A percentile compares a stretch with the other conserved stretches of the same genome.
phyloP scores from a whole-genome alignment of 495 filamentous ascomycete species.

The Neurospora sp. region DNA sequence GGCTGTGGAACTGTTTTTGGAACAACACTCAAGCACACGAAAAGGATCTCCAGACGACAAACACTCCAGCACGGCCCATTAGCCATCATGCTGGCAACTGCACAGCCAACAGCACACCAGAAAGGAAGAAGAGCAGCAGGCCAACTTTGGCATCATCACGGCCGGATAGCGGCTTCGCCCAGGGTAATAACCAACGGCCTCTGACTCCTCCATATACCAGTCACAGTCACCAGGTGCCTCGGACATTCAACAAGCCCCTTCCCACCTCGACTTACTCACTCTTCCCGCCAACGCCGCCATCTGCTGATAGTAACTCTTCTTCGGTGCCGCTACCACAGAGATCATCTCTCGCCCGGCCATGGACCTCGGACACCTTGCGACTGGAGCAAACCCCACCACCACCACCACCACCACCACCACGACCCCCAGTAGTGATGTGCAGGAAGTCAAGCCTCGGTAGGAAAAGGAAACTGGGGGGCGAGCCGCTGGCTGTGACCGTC shows the following conservation, averaged over 20 bases:
- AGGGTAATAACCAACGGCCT: not conserved
- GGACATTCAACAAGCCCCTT: slow-evolving; percentile 6
- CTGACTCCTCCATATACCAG: not conserved
- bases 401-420: not conserved
- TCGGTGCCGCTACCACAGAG: not conserved
- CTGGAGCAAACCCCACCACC: not conserved
- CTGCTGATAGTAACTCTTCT: not conserved
- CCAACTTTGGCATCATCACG: not conserved
- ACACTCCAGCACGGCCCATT: slow-evolving; percentile 1
- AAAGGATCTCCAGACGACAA: slow-evolving; percentile 1
- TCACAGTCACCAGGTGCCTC: slow-evolving; percentile 1
- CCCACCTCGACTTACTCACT: slow-evolving; percentile 15
- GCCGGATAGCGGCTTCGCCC: not conserved
- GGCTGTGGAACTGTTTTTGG: slow-evolving; percentile 19
- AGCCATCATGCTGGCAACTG: not conserved
- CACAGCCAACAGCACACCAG: not conserved
- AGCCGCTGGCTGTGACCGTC: not conserved
- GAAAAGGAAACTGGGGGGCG: not conserved
- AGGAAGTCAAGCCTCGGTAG: not conserved
- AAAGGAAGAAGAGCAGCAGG: not conserved
- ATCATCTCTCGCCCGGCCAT: not conserved
- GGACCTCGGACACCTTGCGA: not conserved
- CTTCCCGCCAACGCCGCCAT: slow-evolving; percentile 10
- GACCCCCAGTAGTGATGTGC: not conserved
- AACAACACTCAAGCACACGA: slow-evolving; percentile 1